Conservation (phyloP, 2,329 filamentous ascomycete species). For the Monosporascus ibericus region DNA sequence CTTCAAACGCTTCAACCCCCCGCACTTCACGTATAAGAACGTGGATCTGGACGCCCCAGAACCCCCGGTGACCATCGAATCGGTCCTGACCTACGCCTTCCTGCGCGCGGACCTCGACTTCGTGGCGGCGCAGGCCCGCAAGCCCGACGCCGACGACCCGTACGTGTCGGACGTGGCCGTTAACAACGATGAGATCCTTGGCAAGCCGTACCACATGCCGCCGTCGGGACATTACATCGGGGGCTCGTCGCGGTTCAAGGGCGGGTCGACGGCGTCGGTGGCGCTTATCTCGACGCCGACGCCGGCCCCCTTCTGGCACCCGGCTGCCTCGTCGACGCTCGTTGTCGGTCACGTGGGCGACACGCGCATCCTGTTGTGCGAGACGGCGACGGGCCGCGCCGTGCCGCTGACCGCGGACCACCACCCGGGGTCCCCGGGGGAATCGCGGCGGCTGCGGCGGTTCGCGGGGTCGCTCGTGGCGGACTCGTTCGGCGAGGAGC, state of each 20-base stretch:
- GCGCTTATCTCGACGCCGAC: slow-evolving; percentile 90
- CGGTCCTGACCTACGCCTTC: slow-evolving; percentile 86
- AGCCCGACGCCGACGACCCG: slow-evolving; percentile 66
- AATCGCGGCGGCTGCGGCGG: slow-evolving; percentile 75
- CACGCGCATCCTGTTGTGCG: slow-evolving; percentile 83
- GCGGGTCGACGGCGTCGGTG: slow-evolving; percentile 86
- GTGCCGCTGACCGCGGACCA: slow-evolving; percentile 84
- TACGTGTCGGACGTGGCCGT: slow-evolving; percentile 69
- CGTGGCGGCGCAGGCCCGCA: slow-evolving; percentile 78
- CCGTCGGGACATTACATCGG: slow-evolving; percentile 61
- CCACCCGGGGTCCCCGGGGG: slow-evolving; percentile 80
- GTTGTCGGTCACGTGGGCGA: slow-evolving; percentile 90
- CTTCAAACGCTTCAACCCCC: slow-evolving; percentile 82
- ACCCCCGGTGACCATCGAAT: slow-evolving; percentile 57
- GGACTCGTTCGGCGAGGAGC: slow-evolving; percentile 95
- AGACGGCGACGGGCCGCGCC: slow-evolving; percentile 73
- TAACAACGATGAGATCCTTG: slow-evolving; percentile 79
- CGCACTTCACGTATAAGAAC: slow-evolving; percentile 54
- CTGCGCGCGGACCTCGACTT: slow-evolving; percentile 93
- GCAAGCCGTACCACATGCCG: slow-evolving; percentile 46
- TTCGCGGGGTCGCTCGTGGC: slow-evolving; percentile 83
- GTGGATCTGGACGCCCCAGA: slow-evolving; percentile 27
- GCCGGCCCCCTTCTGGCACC: slow-evolving; percentile 91
- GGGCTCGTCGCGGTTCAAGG: slow-evolving; percentile 74
- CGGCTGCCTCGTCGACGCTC: slow-evolving; percentile 74